phyloP scores from a whole-genome alignment of 2,329 filamentous ascomycete genomes.

The Aspergillus tamarii region DNA sequence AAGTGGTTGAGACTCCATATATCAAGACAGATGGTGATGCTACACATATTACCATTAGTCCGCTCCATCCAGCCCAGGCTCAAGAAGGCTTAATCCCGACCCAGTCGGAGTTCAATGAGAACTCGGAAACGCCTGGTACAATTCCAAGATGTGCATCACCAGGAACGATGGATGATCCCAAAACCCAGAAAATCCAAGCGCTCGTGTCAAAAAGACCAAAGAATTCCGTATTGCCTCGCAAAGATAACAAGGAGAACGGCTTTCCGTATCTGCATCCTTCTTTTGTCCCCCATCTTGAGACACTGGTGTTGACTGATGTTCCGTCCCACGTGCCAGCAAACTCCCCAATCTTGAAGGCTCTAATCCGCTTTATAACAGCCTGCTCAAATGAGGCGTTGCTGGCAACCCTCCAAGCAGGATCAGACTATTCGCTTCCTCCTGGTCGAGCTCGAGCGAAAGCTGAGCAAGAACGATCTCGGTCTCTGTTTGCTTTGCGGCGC shows the following conservation, averaged over 20 bases:
- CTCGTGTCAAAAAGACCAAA: constrained; percentile 44
- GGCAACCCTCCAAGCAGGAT: constrained; percentile 55
- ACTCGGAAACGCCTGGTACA: constrained; percentile 11
- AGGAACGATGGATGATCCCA: constrained; percentile 27
- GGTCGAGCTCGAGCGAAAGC: constrained; percentile 55
- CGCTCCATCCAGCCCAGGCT: background rate
- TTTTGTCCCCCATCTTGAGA: constrained; percentile 57
- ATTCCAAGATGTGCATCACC: constrained; percentile 25
- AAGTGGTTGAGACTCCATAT: constrained; percentile 38
- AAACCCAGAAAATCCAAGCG: constrained; percentile 38
- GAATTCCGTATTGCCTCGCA: constrained; percentile 32
- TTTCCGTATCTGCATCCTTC: constrained; percentile 55
- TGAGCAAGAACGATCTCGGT: constrained; percentile 52
- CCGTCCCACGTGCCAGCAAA: constrained; percentile 49
- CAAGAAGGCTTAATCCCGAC: background rate
- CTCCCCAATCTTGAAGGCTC: constrained; percentile 45
- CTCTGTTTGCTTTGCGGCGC: constrained; percentile 58
- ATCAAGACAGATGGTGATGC: background rate
- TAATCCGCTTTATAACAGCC: constrained; percentile 59
- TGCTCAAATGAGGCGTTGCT: constrained; percentile 60
- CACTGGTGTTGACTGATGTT: constrained; percentile 60
- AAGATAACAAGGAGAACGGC: constrained; percentile 29
- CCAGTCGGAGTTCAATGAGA: background rate
- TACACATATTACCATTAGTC: background rate
- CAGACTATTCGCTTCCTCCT: constrained; percentile 63